A percentile compares a stretch with the other conserved stretches of the same genome.
These are phyloP conservation scores for Tetrapisispora arboricola DNA, from an alignment of 805 yeast genomes.

Conservation along the genomic window DNA sequence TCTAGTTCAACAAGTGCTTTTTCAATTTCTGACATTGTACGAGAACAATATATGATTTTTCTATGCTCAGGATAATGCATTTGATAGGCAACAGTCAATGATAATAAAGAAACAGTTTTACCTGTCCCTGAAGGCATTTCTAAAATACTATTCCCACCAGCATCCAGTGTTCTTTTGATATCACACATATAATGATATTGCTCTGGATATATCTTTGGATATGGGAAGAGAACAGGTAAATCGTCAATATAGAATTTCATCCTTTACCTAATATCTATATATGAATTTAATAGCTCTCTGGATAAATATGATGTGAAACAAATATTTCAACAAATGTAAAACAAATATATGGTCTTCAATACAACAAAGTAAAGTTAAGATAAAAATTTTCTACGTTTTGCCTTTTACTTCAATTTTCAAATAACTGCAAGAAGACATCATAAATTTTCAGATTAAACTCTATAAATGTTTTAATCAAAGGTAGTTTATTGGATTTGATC, in stretches of 20 bases:
- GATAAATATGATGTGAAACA: too few relatives aligned
- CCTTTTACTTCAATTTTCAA: too few relatives aligned
- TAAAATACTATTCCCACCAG: slow-evolving; percentile 89
- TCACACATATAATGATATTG: slow-evolving; percentile 98
- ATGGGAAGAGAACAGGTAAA: slow-evolving; percentile 89
- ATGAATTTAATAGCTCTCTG: too few relatives aligned
- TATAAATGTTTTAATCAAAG: too few relatives aligned
- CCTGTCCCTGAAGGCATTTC: slow-evolving; percentile 99
- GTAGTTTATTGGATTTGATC: too few relatives aligned
- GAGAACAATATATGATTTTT: slow-evolving; percentile 93
- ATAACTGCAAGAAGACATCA: too few relatives aligned
- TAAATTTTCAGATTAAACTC: too few relatives aligned
- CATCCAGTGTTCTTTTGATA: slow-evolving; percentile 85
- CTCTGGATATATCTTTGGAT: slow-evolving; percentile 94
- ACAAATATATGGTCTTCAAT: too few relatives aligned
- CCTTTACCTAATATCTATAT: background rate
- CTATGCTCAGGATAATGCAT: slow-evolving; percentile 85
- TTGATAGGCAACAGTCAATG: slow-evolving; percentile 91
- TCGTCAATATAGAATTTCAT: slow-evolving; percentile 87
- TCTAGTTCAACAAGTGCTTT: slow-evolving; percentile 90
- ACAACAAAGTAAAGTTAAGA: too few relatives aligned
- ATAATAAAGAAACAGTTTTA: slow-evolving; percentile 83
- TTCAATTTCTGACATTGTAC: slow-evolving; percentile 99
- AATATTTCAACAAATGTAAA: too few relatives aligned
- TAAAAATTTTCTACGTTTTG: too few relatives aligned